Evolutionary conservation across 176 grass and related monocot species (phyloP).

Genomic region (Avena eriantha): DNA sequence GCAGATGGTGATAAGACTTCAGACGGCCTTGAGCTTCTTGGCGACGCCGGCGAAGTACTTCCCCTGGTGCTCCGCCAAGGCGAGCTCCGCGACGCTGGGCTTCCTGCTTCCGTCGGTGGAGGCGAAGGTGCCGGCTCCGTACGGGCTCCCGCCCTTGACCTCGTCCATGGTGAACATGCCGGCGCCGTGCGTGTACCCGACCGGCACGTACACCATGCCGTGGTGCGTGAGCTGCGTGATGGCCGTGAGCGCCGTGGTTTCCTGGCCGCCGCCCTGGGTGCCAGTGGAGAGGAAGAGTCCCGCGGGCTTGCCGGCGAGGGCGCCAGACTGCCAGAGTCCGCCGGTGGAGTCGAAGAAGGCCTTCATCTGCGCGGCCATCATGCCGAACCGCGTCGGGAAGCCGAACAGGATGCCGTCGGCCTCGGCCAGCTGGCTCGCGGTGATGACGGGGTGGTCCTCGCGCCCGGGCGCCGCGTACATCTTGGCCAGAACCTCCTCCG

Average conservation of each 20-base stretch:
- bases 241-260: constrained; percentile 67
- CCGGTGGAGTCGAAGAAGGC: constrained; percentile 63
- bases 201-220: constrained; percentile 63
- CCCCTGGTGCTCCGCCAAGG: constrained; percentile 47
- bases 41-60: constrained; percentile 52
- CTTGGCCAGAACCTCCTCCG: constrained; percentile 51
- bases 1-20: background rate
- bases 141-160: constrained; percentile 56
- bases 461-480: constrained; percentile 52
- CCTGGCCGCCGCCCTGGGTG: constrained; percentile 85
- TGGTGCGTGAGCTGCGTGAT: constrained; percentile 67
- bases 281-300: constrained; percentile 81
- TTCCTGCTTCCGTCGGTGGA: background rate
- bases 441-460: constrained; percentile 45
- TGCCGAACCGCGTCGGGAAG: constrained; percentile 58
- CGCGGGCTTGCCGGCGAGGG: constrained; percentile 74
- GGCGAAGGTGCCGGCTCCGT: constrained; percentile 47
- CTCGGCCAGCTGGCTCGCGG: constrained; percentile 16
- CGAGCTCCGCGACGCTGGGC: constrained; percentile 41
- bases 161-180: constrained; percentile 46
- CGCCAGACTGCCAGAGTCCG: constrained; percentile 52
- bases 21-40: constrained; percentile 58
- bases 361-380: constrained; percentile 69
- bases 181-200: constrained; percentile 41
- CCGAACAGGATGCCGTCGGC: constrained; percentile 54